Percentiles rank a stretch among this genome's conserved stretches.
Conservation (phyloP, 495 filamentous ascomycete species). For the Acidiella bohemica region DNA sequence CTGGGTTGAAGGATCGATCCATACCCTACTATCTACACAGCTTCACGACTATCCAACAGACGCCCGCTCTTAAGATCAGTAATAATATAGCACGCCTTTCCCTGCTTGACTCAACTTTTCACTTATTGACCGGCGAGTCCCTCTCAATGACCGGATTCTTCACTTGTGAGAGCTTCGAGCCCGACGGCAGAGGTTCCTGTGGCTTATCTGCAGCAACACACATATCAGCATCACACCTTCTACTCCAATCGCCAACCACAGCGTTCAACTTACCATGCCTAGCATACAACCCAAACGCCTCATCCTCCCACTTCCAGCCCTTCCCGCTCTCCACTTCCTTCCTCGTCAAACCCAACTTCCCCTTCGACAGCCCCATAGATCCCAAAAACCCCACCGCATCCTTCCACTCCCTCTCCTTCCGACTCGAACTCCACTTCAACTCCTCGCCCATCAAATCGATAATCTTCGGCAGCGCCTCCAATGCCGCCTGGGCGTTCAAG, state of each 20-base stretch:
- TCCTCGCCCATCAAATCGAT: slow-evolving; percentile 93
- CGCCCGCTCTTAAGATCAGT: too few species aligned
- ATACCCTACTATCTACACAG: too few species aligned
- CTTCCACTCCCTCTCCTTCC: slow-evolving; percentile 76
- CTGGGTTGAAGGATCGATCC: too few species aligned
- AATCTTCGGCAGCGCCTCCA: slow-evolving; percentile 75
- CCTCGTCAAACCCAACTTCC: slow-evolving; percentile 54
- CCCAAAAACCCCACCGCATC: slow-evolving; percentile 64
- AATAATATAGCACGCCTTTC: too few species aligned
- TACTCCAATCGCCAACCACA: too few species aligned
- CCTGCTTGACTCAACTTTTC: slow-evolving; percentile 12
- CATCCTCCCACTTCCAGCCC: slow-evolving; percentile 35
- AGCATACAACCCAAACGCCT: slow-evolving; percentile 62
- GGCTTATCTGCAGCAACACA: slow-evolving; percentile 37
- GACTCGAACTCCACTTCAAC: slow-evolving; percentile 60
- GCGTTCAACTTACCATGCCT: slow-evolving; percentile 46
- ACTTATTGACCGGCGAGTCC: slow-evolving; percentile 37
- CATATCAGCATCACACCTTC: too few species aligned
- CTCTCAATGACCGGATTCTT: slow-evolving; percentile 29
- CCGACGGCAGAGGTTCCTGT: slow-evolving; percentile 41
- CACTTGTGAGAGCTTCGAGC: slow-evolving; percentile 30
- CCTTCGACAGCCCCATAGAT: slow-evolving; percentile 76
- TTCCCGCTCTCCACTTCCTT: slow-evolving; percentile 68
- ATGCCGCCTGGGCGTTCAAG: slow-evolving; percentile 85
- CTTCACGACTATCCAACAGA: too few species aligned